Base-by-base conservation (phyloP, 2,329 filamentous ascomycete species). In the Penicillium thymicola region DNA sequence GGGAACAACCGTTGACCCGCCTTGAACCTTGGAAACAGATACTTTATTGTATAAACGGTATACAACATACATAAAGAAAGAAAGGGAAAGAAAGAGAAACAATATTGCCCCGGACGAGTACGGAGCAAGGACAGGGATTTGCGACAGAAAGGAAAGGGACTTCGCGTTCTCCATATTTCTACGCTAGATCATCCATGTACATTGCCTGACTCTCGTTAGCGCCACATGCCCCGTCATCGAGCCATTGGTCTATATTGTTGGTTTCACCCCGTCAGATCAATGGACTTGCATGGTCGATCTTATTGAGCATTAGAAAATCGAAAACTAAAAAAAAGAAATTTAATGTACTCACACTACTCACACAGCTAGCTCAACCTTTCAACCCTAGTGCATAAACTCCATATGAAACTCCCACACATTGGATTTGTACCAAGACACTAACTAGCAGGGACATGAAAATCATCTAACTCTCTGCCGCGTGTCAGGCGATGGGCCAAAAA, bases 401-500 rank as follows among this genome's bases (percentile, higher is more conserved):
- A 32, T 36, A 21, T 50, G 25, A 30, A 42, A 38, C 27, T 34
- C 11, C 30, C 38, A 43, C 16, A 38, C 51, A 16, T 28, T 28
- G 23, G 38, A 42, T 16, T 48, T 28, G 28, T 28, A 30, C 43
- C 52, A 59, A 57, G 57, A 62, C 60, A 63, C 63, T 21, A 21
- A 21, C 21, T 61, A 60, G 54, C 56, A 62, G 51, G 52, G 59
- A 56, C 23, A 41, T 23, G 54, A 45, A 43, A 57, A 49, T 59
- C 57, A 40, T 53, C 53, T 18, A 47, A 21, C 40, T 25, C 40
- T 51, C 48, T 59, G 36, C 54, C 58, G 46, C 40, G 37, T 47
- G 60, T 63, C 63, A 65, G 62, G 62, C 63, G 63, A 64, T 59
- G 51, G 18, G 47, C 40, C 41, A 48, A 55, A 59, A 59, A 51